A percentile compares a stretch with the other conserved stretches of the same genome.
These are phyloP conservation scores for Myriosclerotinia curreyana DNA, from an alignment of 2,329 filamentous ascomycete species.

Conservation along the genomic window DNA sequence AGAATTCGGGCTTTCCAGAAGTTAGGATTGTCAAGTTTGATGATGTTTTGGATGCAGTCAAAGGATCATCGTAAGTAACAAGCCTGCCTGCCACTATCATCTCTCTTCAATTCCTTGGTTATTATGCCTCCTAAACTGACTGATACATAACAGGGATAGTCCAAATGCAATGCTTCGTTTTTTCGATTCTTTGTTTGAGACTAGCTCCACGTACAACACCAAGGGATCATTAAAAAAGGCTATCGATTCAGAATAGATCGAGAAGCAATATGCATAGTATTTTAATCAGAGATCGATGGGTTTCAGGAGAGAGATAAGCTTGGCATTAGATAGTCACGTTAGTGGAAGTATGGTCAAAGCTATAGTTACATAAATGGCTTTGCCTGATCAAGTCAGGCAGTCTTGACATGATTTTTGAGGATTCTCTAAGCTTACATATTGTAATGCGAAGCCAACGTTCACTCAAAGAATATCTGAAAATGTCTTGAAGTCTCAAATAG, in stretches of 20 bases:
- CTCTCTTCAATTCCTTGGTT: background rate
- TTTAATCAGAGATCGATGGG: too few relatives aligned
- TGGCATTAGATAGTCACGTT: background rate
- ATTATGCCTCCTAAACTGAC: background rate
- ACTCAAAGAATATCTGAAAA: background rate
- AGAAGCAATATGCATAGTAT: background rate
- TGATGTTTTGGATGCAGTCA: background rate
- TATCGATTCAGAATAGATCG: background rate
- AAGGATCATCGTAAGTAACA: background rate
- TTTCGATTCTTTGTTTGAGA: slow-evolving; percentile 14
- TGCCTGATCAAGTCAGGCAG: background rate
- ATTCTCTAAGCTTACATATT: background rate
- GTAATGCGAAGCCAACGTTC: background rate
- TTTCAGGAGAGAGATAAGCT: too few relatives aligned
- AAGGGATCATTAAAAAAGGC: background rate
- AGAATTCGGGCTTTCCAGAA: background rate
- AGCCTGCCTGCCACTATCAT: background rate
- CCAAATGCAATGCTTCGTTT: background rate
- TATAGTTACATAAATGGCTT: background rate
- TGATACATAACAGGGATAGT: background rate
- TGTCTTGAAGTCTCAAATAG: too few relatives aligned
- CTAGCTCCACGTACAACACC: slow-evolving; percentile 15
- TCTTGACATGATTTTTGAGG: background rate
- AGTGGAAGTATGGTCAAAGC: background rate
- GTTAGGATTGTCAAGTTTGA: slow-evolving; percentile 16